Evolutionary conservation across 2,329 filamentous ascomycete genomes (phyloP), one percentile per base, ranked within the genome.

Genomic region (Fusarium sp.): DNA sequence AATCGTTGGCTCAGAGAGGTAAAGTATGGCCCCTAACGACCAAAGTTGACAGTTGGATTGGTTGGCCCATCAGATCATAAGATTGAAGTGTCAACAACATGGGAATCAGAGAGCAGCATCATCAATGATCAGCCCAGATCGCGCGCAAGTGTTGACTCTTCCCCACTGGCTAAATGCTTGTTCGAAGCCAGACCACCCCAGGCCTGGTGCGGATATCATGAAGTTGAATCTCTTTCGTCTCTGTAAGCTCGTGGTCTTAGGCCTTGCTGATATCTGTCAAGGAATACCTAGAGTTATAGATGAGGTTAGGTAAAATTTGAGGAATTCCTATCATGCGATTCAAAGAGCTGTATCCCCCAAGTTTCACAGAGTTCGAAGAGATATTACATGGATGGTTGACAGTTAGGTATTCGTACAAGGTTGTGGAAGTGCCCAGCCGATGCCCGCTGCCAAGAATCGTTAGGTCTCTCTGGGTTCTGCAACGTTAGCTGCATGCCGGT

Each of bases 101-200:
- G 54, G 43, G 42, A 58, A 29, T 33, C 13, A 14, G 17, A 48
- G 35, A 58, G 37, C 27, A 43, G 25, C 25, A 51, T 46, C 43
- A 35, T 53, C 36, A 58, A 58, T n/a, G 48, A 69, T 69, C 66
- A 67, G 66, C 49, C 62, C 66, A 67, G 52, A 69, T 63, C 53
- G 62, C 43, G 48, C 29, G 45, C 29, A 49, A 62, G 51, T 49
- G 21, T 43, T 18, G 33, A 39, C 46, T 17, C 41, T 23, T 37
- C 51, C 25, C 53, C 66, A 60, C 64, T 49, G 49, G 41, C 29
- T 23, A 52, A 61, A 47, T 65, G 64, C 65, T 67, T 67, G 53
- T 53, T 52, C 41, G 49, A 21, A 39, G 45, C 39, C 46, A 59
- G 47, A 45, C 27, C 39, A 23, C 45, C 49, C 51, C 45, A 63